Evolutionary conservation across 192 early-diverging fungal species (phyloP).

Genomic region (Lobosporangium transversale): DNA sequence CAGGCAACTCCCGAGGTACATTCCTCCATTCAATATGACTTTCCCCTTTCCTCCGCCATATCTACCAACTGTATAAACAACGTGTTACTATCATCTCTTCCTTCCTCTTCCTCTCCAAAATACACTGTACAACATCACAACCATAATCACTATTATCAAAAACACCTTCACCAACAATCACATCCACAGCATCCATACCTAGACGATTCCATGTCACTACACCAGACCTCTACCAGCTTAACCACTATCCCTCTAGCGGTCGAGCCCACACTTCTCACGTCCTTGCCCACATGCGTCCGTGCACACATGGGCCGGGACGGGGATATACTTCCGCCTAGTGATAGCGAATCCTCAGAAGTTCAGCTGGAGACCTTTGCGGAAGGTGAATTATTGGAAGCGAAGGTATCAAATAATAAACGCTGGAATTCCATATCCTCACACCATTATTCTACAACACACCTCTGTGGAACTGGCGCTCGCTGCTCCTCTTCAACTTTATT

Average conservation of each 20-base stretch:
- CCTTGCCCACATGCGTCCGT: conserved; percentile 6
- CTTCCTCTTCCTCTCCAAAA: conserved; percentile 15
- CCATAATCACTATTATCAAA: no score
- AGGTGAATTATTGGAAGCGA: conserved; percentile 28
- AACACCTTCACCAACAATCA: no score
- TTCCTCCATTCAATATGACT: conserved; percentile 1
- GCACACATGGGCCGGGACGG: conserved; percentile 9
- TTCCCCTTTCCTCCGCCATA: conserved; percentile 6
- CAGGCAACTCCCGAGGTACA: background rate
- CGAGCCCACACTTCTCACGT: conserved; percentile 2
- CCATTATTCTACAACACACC: background rate
- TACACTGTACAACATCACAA: background rate
- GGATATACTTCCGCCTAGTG: conserved; percentile 15
- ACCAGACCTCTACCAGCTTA: background rate
- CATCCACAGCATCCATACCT: background rate
- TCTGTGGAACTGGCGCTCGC: conserved; percentile 24
- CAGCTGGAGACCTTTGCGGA: conserved; percentile 33
- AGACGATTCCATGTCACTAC: background rate
- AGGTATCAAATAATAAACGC: conserved; percentile 2
- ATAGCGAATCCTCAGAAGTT: conserved; percentile 39
- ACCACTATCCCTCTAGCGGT: conserved; percentile 1
- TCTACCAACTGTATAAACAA: conserved; percentile 7
- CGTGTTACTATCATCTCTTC: conserved; percentile 1
- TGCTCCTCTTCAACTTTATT: conserved; percentile 48
- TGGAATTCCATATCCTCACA: conserved; percentile 2